phyloP scores from a whole-genome alignment of 495 filamentous ascomycete genomes.

The Tuber microsphaerosporum region DNA sequence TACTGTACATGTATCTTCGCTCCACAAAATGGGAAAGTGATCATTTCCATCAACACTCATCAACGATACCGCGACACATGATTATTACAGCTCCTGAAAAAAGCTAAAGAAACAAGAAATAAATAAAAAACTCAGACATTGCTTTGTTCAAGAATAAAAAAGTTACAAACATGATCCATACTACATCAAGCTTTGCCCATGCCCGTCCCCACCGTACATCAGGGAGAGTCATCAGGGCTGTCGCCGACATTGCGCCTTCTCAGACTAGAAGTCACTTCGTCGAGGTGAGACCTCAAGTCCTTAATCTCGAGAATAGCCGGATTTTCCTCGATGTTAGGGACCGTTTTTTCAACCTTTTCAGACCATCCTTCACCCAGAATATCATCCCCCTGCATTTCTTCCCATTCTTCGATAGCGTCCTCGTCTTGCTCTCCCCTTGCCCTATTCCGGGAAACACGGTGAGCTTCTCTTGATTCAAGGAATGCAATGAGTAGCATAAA shows the following conservation, averaged over 20 bases:
- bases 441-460: conserved; percentile 62
- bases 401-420: conserved; percentile 84
- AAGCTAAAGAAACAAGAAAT: background rate
- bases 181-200: background rate
- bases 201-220: background rate
- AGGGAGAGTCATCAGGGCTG: background rate
- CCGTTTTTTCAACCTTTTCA: conserved; percentile 63
- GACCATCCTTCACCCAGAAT: conserved; percentile 75
- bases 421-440: conserved; percentile 81
- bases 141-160: background rate
- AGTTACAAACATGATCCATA: background rate
- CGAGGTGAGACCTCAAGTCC: conserved; percentile 57
- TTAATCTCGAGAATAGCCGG: conserved; percentile 60
- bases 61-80: background rate
- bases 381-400: conserved; percentile 65
- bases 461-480: conserved; percentile 64
- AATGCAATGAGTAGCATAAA: conserved; percentile 71
- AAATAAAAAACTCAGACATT: background rate
- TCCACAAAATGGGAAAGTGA: background rate
- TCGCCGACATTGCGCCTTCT: background rate
- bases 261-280: conserved; percentile 26
- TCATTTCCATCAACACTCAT: background rate
- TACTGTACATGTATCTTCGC: background rate
- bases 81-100: background rate
- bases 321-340: conserved; percentile 70